phyloP scores from a whole-genome alignment of 2,329 filamentous ascomycete species.

The Chaetomiaceae sp. region DNA sequence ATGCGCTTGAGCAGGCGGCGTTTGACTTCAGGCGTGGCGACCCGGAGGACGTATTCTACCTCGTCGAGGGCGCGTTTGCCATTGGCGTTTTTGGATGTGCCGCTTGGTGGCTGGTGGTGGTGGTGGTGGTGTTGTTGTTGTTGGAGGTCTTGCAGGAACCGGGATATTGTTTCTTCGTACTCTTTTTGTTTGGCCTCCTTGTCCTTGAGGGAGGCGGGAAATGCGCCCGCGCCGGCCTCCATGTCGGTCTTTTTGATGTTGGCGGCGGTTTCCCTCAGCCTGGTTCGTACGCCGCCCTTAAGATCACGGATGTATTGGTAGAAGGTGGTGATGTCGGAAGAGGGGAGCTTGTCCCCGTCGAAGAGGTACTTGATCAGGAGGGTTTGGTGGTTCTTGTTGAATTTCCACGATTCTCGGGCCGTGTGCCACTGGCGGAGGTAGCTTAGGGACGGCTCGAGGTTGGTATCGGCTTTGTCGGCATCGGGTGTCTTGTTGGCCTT shows the following conservation, averaged over 20 bases:
- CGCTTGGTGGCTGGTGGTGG: constrained; percentile 6
- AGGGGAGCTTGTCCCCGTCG: constrained; percentile 65
- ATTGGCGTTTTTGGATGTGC: constrained; percentile 34
- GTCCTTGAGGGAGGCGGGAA: constrained; percentile 47
- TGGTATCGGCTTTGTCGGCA: constrained; percentile 33
- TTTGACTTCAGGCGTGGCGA: constrained; percentile 49
- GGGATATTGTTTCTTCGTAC: constrained; percentile 53
- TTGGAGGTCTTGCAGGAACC: constrained; percentile 38
- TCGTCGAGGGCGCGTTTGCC: constrained; percentile 51
- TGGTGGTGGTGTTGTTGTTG: constrained; percentile 23
- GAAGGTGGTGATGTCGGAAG: constrained; percentile 64
- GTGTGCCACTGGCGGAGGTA: constrained; percentile 76
- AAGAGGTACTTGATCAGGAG: constrained; percentile 80
- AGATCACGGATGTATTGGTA: constrained; percentile 75
- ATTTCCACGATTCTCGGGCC: constrained; percentile 76
- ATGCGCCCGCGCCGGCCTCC: constrained; percentile 44
- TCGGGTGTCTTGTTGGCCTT: constrained; percentile 32
- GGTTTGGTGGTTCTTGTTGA: constrained; percentile 90
- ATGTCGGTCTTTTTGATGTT: constrained; percentile 56
- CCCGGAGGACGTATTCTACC: constrained; percentile 46
- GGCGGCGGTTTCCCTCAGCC: constrained; percentile 63
- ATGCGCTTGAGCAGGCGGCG: constrained; percentile 58
- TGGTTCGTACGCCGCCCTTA: constrained; percentile 67
- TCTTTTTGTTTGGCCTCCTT: constrained; percentile 49
- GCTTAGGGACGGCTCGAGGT: constrained; percentile 60